Base-by-base conservation (phyloP, 108 stramenopile species). In the Phaeodactylum tricornutum region DNA sequence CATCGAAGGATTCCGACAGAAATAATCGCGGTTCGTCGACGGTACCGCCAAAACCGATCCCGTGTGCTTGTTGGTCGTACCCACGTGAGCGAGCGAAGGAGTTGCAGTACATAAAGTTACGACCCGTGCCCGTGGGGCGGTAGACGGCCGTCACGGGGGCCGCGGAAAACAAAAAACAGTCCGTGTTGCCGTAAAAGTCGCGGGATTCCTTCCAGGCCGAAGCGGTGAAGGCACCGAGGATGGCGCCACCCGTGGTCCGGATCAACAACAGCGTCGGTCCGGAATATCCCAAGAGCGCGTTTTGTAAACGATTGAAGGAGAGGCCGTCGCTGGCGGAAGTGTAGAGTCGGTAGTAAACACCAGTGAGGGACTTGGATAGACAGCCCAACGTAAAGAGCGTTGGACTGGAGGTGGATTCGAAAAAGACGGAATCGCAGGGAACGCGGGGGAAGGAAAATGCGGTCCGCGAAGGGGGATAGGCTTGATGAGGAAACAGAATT, bases 31-130 rank as follows among this genome's bases (percentile, higher is more conserved):
- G 87, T 43, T 69, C 36, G 2, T 75, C 56, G 5, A 51, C 48
- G 17, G 74, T 81, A 15, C 87, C 87, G 24, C 87, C 87, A 62
- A 88, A 88, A 12, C 87, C 87, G 36, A 88, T 79, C n/a, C 87
- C 87, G 52, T 84, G 79, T 8, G 81, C 75, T 46, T 79, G 72
- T 31, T 67, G 67, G 47, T 90, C 87, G 55, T 81, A 90, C 23
- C 87, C 87, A 30, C 72, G 63, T 20, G 67, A 70, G 12, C 87
- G 66, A 8, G 81, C 67, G 47, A 59, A 64, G 1, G 68, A 60
- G 49, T 88, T 84, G 31, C 77, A 81, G 58, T 84, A 88, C 81
- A 81, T 81, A 53, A 66, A 88, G 40, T 81, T 77, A 29, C 30
- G 45, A 37, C 59, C 74, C 7, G 50, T 47, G 29, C 81, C 79